These are phyloP conservation scores for Candida adriatica DNA, from an alignment of 805 yeast genomes.

Conservation along the genomic window DNA sequence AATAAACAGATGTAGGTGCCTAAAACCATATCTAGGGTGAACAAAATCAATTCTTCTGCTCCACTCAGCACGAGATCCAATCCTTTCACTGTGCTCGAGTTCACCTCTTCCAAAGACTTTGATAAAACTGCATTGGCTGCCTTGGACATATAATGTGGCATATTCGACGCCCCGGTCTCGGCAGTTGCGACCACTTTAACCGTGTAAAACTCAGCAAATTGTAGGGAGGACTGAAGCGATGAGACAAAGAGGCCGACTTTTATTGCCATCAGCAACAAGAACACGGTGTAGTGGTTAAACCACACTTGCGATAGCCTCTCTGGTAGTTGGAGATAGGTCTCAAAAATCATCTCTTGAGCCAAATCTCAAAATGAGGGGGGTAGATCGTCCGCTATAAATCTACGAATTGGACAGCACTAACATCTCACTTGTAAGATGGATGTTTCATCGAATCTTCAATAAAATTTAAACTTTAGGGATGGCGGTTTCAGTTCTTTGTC, in stretches of 20 bases:
- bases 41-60: conserved; percentile 50
- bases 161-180: conserved; percentile 28
- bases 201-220: conserved; percentile 32
- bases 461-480: too few species aligned
- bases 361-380: too few species aligned
- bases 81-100: conserved; percentile 37
- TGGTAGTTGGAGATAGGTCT: conserved; percentile 37
- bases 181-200: conserved; percentile 34
- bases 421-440: too few species aligned
- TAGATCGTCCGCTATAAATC: too few species aligned
- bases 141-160: conserved; percentile 52
- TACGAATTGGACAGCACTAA: too few species aligned
- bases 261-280: conserved; percentile 46
- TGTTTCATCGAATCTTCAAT: too few species aligned
- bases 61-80: conserved; percentile 46
- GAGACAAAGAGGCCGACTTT: conserved; percentile 53
- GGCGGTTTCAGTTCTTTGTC: too few species aligned
- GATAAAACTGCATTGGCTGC: conserved; percentile 48
- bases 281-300: conserved; percentile 58
- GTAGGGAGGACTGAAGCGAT: conserved; percentile 38
- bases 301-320: conserved; percentile 60
- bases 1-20: conserved; percentile 87
- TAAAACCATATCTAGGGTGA: conserved; percentile 62
- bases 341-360: too few species aligned
- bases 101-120: conserved; percentile 39